A percentile compares a stretch with the other conserved stretches of the same genome.
These are phyloP conservation scores for Cinchona pubescens DNA, from an alignment of 257 asterid species.

Conservation along the genomic window DNA sequence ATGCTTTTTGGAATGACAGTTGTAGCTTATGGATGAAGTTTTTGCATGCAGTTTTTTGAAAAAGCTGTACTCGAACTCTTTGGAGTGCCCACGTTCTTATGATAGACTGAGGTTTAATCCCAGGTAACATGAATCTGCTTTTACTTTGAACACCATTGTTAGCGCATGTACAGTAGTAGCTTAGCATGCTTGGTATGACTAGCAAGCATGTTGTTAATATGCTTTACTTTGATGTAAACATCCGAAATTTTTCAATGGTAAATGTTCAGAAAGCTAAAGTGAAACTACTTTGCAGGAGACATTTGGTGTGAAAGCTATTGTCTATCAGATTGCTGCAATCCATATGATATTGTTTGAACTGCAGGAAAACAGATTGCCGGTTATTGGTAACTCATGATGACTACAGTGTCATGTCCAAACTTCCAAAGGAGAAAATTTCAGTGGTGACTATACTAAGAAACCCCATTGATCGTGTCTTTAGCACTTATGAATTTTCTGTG, in stretches of 20 bases:
- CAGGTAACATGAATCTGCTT: slow-evolving; percentile 42
- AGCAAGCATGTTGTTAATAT: background rate
- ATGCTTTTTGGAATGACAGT: background rate
- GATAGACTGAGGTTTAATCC: slow-evolving; percentile 82
- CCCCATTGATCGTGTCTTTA: slow-evolving; percentile 92
- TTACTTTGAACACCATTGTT: background rate
- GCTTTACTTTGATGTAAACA: background rate
- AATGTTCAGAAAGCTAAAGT: background rate
- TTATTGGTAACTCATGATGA: slow-evolving; percentile 91
- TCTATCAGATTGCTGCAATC: slow-evolving; percentile 17
- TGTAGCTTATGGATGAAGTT: slow-evolving; percentile 11
- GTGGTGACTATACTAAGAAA: slow-evolving; percentile 88
- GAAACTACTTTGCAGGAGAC: background rate
- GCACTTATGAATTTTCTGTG: slow-evolving; percentile 91
- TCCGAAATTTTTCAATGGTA: background rate
- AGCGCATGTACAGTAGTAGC: no score
- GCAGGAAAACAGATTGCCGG: slow-evolving; percentile 82
- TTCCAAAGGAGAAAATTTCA: slow-evolving; percentile 74
- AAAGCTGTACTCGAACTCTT: slow-evolving; percentile 61
- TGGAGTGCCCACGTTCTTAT: no score
- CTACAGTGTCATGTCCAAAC: slow-evolving; percentile 81
- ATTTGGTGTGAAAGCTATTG: slow-evolving; percentile 6
- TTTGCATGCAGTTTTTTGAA: slow-evolving; percentile 65
- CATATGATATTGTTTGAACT: slow-evolving; percentile 17
- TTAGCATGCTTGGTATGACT: background rate